A percentile compares a stretch with the other conserved stretches of the same genome.
phyloP scores from a whole-genome alignment of 495 filamentous ascomycete species.

The Penicillium simplicissimum region DNA sequence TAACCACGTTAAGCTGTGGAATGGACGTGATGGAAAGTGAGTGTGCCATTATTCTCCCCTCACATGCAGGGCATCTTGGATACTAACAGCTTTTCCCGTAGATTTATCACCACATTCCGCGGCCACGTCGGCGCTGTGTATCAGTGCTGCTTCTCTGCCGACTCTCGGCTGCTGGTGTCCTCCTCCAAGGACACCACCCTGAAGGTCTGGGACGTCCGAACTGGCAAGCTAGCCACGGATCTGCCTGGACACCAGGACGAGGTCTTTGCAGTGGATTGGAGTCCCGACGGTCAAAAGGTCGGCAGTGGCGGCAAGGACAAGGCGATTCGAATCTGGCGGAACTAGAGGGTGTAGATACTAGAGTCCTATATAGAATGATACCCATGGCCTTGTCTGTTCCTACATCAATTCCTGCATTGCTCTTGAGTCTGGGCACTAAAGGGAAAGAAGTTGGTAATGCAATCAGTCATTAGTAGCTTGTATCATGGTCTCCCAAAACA shows the following conservation, averaged over 20 bases:
- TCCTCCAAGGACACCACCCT: slow-evolving; percentile 90
- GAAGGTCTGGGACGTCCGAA: slow-evolving; percentile 90
- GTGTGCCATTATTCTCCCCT: slow-evolving; percentile 18
- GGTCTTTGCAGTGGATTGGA: slow-evolving; percentile 93
- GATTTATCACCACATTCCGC: slow-evolving; percentile 80
- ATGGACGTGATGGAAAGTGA: slow-evolving; percentile 64
- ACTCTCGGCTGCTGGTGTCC: slow-evolving; percentile 81
- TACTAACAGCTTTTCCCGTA: slow-evolving; percentile 16
- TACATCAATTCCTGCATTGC: too few relatives aligned
- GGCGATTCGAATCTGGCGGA: slow-evolving; percentile 80
- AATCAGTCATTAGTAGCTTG: background rate
- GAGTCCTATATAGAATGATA: slow-evolving; percentile 20
- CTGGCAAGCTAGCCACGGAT: slow-evolving; percentile 79
- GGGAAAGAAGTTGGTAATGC: background rate
- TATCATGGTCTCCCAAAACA: background rate
- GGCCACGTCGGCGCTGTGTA: slow-evolving; percentile 95
- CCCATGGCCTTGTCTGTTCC: slow-evolving; percentile 12
- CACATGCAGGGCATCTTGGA: background rate
- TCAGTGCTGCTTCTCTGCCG: slow-evolving; percentile 85
- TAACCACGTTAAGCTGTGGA: slow-evolving; percentile 90
- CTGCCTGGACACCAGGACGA: slow-evolving; percentile 94
- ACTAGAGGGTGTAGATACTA: slow-evolving; percentile 43
- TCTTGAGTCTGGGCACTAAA: too few relatives aligned
- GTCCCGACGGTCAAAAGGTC: slow-evolving; percentile 79
- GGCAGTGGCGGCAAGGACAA: slow-evolving; percentile 93